These are phyloP conservation scores for Juncus inflexus DNA, from an alignment of 176 grass and related monocot genomes.

Conservation along the genomic window DNA sequence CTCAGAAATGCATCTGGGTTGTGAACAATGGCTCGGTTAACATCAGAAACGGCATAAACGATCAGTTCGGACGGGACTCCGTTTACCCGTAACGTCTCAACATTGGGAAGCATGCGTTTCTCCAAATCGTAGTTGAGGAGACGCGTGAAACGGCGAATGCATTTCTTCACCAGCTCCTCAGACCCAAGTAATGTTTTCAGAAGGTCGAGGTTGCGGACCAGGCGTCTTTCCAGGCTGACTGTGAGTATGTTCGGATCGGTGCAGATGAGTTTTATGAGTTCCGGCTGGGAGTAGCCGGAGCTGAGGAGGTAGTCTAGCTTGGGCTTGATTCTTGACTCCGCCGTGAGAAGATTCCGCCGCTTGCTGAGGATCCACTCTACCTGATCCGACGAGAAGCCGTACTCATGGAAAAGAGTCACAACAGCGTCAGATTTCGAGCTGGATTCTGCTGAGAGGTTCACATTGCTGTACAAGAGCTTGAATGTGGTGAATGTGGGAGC, in stretches of 20 bases:
- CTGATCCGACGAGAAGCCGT: slow-evolving; percentile 46
- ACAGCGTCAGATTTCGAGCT: slow-evolving; percentile 11
- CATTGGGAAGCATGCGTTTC: slow-evolving; percentile 1
- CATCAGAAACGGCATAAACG: neutral
- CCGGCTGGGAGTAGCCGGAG: neutral
- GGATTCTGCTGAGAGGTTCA: neutral
- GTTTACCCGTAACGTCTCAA: slow-evolving; percentile 8
- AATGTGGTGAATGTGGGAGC: neutral
- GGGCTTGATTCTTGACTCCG: slow-evolving; percentile 27
- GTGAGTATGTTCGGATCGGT: neutral
- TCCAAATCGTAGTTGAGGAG: neutral
- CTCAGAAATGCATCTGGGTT: slow-evolving; percentile 13
- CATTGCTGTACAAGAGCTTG: neutral
- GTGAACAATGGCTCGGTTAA: neutral
- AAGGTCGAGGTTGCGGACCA: slow-evolving; percentile 4
- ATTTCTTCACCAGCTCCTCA: neutral
- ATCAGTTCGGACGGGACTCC: neutral
- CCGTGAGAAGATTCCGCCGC: slow-evolving; percentile 16
- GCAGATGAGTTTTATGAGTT: neutral
- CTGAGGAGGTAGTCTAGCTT: slow-evolving; percentile 40
- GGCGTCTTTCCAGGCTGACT: slow-evolving; percentile 8
- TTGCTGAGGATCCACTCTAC: slow-evolving; percentile 26
- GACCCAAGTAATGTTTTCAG: neutral
- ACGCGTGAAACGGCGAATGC: neutral
- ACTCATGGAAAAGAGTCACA: slow-evolving; percentile 12